Evolutionary conservation across 768 basidiomycete species (phyloP), one percentile per base, ranked within the genome.

Genomic region (Scleroderma citrinum): DNA sequence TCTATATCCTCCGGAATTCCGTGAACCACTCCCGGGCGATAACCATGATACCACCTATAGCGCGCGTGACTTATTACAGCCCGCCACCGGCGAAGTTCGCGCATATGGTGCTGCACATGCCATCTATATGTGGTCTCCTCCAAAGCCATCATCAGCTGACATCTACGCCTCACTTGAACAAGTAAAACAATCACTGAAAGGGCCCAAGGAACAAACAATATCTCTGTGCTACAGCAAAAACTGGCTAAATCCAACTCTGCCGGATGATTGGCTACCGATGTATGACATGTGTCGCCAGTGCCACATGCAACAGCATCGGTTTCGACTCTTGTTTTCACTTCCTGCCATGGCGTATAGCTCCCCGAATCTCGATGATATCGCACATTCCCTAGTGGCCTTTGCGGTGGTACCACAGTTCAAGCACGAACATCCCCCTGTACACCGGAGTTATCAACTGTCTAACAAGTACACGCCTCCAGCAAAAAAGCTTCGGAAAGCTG

Each of bases 281-380:
- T 71, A 69, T 38, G 45, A 65, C n/a, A 42, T 57, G 5, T 60
- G 61, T 19, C 63, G 62, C 36, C n/a, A 8, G 16, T 23, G 37
- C 23, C 14, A 47, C 1, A 50, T 46, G 19, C 7, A 20, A 13
- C 24, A 52, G 13, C 49, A 60, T 39, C 54, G 53, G 45, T 59
- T 30, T 16, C 57, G 50, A 16, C 20, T 72, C 11, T 42, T 59
- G 11, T n/a, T 73, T 73, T 58, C 62, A 3, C 53, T 72, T 5
- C 55, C 68, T 4, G 59, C 67, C 3, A 60, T 35, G 34, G 34
- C 34, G 3, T 35, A 35, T 12, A 13, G 34, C 13, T 35, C 34
- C 13, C 13, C 34, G 5, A 5, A 35, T 13, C 34, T 35, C n/a
- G 12, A 13, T 35, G 34, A 35, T 35, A n/a, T 35, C 34, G 6